Evolutionary conservation across 2,329 filamentous ascomycete genomes (phyloP).

Genomic region (Orbilia blumenaviensis): DNA sequence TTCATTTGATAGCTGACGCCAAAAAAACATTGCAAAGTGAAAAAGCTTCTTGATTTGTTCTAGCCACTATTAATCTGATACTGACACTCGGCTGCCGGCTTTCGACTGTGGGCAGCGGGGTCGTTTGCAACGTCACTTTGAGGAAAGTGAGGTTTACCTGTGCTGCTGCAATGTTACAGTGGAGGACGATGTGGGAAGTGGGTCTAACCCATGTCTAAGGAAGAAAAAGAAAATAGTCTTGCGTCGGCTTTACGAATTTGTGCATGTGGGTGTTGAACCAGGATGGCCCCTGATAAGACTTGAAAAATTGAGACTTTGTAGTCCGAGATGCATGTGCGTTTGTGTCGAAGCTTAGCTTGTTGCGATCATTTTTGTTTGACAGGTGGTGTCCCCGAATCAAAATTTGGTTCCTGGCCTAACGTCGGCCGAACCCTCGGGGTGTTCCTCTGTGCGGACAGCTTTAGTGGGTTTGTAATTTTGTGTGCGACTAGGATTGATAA

Average conservation of each 20-base stretch:
- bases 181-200: not conserved
- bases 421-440: not conserved
- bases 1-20: too few species aligned
- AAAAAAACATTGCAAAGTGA: too few species aligned
- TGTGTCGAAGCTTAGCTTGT: slow-evolving; percentile 6
- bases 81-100: not conserved
- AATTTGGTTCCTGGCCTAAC: slow-evolving; percentile 12
- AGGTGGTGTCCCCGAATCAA: not conserved
- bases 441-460: not conserved
- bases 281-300: slow-evolving; percentile 28
- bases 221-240: slow-evolving; percentile 29
- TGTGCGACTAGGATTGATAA: slow-evolving; percentile 8
- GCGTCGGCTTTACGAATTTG: slow-evolving; percentile 7
- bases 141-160: slow-evolving; percentile 32
- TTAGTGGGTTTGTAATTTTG: slow-evolving; percentile 8
- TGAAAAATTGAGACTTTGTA: slow-evolving; percentile 9
- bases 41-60: not conserved
- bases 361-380: not conserved
- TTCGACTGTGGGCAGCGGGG: not conserved
- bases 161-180: slow-evolving; percentile 16
- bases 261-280: slow-evolving; percentile 9
- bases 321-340: slow-evolving; percentile 6
- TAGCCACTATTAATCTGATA: not conserved
- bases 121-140: slow-evolving; percentile 45
- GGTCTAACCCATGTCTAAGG: not conserved